These are phyloP conservation scores for Volvox africanus DNA, from an alignment of 139 green algal genomes.

Conservation along the genomic window DNA sequence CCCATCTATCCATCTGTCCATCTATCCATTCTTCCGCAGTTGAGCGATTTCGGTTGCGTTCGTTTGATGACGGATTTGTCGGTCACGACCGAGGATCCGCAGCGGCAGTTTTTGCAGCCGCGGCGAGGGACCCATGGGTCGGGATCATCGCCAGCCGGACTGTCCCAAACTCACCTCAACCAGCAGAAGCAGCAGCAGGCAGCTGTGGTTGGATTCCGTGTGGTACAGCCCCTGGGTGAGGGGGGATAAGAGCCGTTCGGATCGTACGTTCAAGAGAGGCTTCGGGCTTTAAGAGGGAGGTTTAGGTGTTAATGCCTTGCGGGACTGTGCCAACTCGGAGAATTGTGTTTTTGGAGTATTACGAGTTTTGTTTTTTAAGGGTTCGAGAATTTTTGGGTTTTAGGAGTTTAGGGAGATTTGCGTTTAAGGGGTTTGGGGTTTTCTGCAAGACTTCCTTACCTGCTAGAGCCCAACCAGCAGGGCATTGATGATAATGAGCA, in stretches of 20 bases:
- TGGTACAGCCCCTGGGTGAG: slow-evolving; percentile 29
- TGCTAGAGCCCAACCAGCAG: no score
- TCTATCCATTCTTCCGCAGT: background rate
- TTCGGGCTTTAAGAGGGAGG: no score
- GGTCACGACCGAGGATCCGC: background rate
- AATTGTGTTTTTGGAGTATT: no score
- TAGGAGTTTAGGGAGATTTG: no score
- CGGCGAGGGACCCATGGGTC: background rate
- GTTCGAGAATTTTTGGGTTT: no score
- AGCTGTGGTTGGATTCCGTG: slow-evolving; percentile 8
- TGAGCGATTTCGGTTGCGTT: slow-evolving; percentile 46
- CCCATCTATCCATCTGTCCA: background rate
- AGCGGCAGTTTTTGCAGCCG: background rate
- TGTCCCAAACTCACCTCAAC: background rate
- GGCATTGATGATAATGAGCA: no score
- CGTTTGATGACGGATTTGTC: slow-evolving; percentile 28
- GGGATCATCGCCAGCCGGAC: background rate
- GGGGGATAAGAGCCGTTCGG: background rate
- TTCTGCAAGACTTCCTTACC: no score
- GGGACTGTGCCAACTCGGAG: no score
- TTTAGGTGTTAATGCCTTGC: no score
- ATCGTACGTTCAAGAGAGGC: no score
- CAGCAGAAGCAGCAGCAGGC: background rate
- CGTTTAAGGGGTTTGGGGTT: no score
- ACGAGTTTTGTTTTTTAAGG: no score